Evolutionary conservation across 1,284 basidiomycete genomes (phyloP).

Genomic region (Xerocomus alliaceus): DNA sequence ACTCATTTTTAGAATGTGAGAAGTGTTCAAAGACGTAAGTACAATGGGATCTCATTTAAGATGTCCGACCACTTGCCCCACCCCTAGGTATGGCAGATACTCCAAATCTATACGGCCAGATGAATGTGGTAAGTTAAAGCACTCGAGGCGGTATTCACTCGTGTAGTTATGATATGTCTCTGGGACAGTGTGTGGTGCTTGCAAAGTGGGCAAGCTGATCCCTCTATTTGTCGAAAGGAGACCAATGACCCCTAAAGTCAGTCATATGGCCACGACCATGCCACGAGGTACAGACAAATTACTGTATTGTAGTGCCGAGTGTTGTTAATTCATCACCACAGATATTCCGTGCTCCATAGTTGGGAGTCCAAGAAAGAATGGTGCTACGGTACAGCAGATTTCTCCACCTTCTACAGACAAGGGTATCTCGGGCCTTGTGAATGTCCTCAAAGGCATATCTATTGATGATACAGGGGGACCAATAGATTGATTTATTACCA

Average conservation of each 20-base stretch:
- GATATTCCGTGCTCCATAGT: conserved; percentile 25
- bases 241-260: conserved; percentile 50
- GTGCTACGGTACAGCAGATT: neutral
- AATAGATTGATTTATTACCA: neutral
- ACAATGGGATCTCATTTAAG: neutral
- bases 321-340: conserved; percentile 4
- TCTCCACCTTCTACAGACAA: conserved; percentile 1
- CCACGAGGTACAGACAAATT: conserved; percentile 50
- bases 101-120: conserved; percentile 76
- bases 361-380: conserved; percentile 4
- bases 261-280: conserved; percentile 54
- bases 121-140: conserved; percentile 59
- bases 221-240: conserved; percentile 56
- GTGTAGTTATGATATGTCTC: neutral
- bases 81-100: conserved; percentile 73
- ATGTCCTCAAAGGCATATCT: conserved; percentile 14
- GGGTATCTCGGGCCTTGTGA: conserved; percentile 12
- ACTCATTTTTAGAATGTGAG: conserved; percentile 58
- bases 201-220: conserved; percentile 60
- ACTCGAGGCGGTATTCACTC: neutral
- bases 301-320: neutral
- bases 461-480: conserved; percentile 8
- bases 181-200: conserved; percentile 53
- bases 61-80: conserved; percentile 8
- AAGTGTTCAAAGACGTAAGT: conserved; percentile 70